phyloP scores from a whole-genome alignment of 805 yeast genomes.

The Torulaspora maleeae region DNA sequence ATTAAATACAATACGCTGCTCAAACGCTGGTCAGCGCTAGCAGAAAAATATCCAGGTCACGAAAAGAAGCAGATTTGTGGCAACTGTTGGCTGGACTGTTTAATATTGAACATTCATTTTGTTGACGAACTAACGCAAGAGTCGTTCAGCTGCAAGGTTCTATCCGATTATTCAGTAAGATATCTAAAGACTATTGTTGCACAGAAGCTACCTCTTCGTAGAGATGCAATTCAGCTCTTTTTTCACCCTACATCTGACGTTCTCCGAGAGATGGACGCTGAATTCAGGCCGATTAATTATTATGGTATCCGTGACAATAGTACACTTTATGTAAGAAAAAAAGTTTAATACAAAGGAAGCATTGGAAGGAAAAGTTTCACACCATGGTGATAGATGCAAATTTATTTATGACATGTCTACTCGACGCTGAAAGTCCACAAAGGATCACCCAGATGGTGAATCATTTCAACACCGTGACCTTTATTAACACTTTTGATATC shows the following conservation, averaged over 20 bases:
- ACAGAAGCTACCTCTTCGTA: conserved; percentile 1
- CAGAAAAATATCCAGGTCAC: conserved; percentile 34
- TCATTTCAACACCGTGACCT: conserved; percentile 82
- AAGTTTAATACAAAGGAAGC: not conserved
- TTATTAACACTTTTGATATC: conserved; percentile 79
- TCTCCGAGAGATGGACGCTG: conserved; percentile 14
- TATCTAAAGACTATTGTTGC: conserved; percentile 24
- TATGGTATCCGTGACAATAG: conserved; percentile 14
- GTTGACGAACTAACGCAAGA: conserved; percentile 2
- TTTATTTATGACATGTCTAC: conserved; percentile 15
- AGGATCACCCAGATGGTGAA: conserved; percentile 86
- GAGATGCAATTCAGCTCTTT: conserved; percentile 12
- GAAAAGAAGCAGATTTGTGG: conserved; percentile 2
- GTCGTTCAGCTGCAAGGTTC: conserved; percentile 5
- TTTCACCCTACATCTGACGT: conserved; percentile 6
- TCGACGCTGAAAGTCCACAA: conserved; percentile 63
- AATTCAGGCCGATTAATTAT: conserved; percentile 21
- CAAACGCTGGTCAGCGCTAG: conserved; percentile 43
- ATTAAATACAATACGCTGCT: conserved; percentile 23
- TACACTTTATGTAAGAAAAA: conserved; percentile 10
- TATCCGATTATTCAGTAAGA: conserved; percentile 22
- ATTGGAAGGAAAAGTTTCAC: not conserved
- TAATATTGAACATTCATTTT: conserved; percentile 12
- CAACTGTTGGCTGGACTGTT: conserved; percentile 14
- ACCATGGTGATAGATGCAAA: not conserved